phyloP scores from a whole-genome alignment of 164 flowering plant species.

The Platanus orientalis region DNA sequence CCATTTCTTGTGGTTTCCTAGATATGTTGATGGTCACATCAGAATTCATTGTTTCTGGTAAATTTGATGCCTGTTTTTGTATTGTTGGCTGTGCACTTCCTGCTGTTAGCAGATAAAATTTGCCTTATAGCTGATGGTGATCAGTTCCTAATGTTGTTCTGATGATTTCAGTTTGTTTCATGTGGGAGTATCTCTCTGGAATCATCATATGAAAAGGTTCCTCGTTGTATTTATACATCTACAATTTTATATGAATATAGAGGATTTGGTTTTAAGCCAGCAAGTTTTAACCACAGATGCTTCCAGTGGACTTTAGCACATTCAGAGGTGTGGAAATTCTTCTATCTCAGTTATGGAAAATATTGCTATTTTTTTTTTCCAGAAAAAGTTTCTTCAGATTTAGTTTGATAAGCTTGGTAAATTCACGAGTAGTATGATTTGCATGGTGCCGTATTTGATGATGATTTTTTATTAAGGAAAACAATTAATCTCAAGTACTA shows the following conservation, averaged over 20 bases:
- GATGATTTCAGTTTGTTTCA: constrained; percentile 49
- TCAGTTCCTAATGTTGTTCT: constrained; percentile 6
- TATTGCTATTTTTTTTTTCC: neutral
- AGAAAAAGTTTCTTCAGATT: neutral
- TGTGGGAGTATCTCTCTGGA: constrained; percentile 56
- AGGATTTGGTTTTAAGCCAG: constrained; percentile 28
- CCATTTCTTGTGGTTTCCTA: neutral
- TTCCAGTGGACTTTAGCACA: constrained; percentile 41
- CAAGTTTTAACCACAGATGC: constrained; percentile 22
- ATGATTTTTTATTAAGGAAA: neutral
- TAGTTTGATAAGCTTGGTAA: neutral
- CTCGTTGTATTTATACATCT: constrained; percentile 55
- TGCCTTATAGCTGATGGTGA: neutral
- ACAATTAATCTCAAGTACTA: neutral
- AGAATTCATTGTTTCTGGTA: neutral
- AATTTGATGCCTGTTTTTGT: neutral
- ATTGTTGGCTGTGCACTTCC: neutral
- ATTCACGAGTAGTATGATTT: neutral
- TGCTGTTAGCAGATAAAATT: too few species aligned
- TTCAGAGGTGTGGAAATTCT: constrained; percentile 43
- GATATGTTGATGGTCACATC: neutral
- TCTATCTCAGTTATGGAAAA: neutral
- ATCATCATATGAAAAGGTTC: constrained; percentile 61
- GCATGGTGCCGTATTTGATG: neutral
- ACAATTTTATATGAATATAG: constrained; percentile 48